These are phyloP conservation scores for Kluyveromyces marxianus DNA, from an alignment of 1,139 yeast genomes.

Conservation along the genomic window DNA sequence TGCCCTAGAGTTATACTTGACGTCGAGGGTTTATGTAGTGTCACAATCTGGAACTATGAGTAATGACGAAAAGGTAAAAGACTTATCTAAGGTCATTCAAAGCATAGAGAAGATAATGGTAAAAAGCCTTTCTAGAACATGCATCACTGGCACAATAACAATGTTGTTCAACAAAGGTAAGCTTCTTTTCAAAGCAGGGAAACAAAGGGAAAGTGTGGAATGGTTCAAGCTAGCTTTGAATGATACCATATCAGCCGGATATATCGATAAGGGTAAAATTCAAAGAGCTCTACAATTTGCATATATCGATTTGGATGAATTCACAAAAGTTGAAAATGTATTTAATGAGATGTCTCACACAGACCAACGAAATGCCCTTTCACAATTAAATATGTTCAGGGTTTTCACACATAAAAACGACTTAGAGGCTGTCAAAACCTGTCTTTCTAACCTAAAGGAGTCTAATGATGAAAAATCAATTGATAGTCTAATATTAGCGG, in stretches of 20 bases:
- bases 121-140: slow-evolving; percentile 10
- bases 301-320: slow-evolving; percentile 11
- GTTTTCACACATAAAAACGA: slow-evolving; percentile 7
- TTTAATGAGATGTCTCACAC: slow-evolving; percentile 11
- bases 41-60: slow-evolving; percentile 17
- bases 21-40: slow-evolving; percentile 17
- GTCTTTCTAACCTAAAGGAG: slow-evolving; percentile 12
- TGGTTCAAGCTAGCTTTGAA: slow-evolving; percentile 17
- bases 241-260: slow-evolving; percentile 12
- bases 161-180: slow-evolving; percentile 25
- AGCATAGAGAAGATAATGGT: slow-evolving; percentile 13
- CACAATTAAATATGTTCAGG: slow-evolving; percentile 15
- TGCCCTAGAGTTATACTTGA: slow-evolving; percentile 13
- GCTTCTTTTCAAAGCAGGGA: slow-evolving; percentile 17
- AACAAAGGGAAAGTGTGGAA: slow-evolving; percentile 11
- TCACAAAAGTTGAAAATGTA: slow-evolving; percentile 9
- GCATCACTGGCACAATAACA: slow-evolving; percentile 19
- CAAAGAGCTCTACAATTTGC: slow-evolving; percentile 18
- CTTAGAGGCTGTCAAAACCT: slow-evolving; percentile 6
- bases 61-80: slow-evolving; percentile 12
- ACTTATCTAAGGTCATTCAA: slow-evolving; percentile 11
- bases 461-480: slow-evolving; percentile 12
- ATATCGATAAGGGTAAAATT: slow-evolving; percentile 19
- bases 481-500: slow-evolving; percentile 18
- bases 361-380: slow-evolving; percentile 15